phyloP scores from a whole-genome alignment of 331 rosid genomes.

The Phaseolus coccineus region DNA sequence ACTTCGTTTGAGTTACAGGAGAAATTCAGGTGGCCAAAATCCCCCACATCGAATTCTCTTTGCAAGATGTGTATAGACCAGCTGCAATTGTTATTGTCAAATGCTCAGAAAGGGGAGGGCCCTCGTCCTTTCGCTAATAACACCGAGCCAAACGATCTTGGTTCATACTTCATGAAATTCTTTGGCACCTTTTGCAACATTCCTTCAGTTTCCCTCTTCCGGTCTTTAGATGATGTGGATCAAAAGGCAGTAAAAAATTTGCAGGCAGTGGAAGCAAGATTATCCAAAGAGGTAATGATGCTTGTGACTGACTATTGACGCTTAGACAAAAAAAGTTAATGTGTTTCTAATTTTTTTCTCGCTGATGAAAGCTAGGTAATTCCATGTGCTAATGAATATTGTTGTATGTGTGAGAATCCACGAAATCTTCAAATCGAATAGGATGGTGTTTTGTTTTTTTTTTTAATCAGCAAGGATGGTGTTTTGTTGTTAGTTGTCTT shows the following conservation, averaged over 20 bases:
- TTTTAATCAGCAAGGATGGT: too few relatives aligned
- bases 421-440: background rate
- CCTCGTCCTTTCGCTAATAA: slow-evolving; percentile 53
- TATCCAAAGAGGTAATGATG: slow-evolving; percentile 70
- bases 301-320: background rate
- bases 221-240: slow-evolving; percentile 71
- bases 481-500: background rate
- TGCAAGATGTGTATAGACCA: slow-evolving; percentile 92
- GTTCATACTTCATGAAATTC: slow-evolving; percentile 88
- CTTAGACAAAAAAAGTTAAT: background rate
- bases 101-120: slow-evolving; percentile 86
- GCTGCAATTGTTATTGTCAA: slow-evolving; percentile 80
- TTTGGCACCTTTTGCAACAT: slow-evolving; percentile 79
- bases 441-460: background rate
- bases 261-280: slow-evolving; percentile 69
- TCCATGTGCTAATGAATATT: background rate
- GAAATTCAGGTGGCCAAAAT: slow-evolving; percentile 94
- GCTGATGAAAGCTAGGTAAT: background rate
- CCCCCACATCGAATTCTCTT: slow-evolving; percentile 81
- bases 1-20: slow-evolving; percentile 93
- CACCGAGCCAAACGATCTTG: slow-evolving; percentile 77
- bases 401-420: background rate
- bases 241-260: slow-evolving; percentile 68
- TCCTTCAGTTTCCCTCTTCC: slow-evolving; percentile 90
- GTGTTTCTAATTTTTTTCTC: background rate